These are phyloP conservation scores for Fraxinus sp. DNA, from an alignment of 305 asterid genomes.

Conservation along the genomic window DNA sequence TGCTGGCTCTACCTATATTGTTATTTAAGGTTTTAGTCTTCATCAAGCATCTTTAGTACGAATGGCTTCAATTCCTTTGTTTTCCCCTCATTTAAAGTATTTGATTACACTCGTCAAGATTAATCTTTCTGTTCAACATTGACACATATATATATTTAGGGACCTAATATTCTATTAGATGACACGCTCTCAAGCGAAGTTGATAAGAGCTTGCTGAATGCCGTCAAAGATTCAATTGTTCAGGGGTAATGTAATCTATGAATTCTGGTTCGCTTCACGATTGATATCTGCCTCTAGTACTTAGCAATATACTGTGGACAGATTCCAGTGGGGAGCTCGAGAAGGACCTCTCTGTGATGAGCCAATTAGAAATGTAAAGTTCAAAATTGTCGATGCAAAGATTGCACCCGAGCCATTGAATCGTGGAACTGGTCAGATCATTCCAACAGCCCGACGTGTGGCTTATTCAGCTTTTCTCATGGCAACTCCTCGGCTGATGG, in stretches of 20 bases:
- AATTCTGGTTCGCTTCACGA: slow-evolving; percentile 8
- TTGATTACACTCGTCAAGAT: slow-evolving; percentile 2
- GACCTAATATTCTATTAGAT: slow-evolving; percentile 90
- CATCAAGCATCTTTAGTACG: neutral
- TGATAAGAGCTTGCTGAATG: slow-evolving; percentile 78
- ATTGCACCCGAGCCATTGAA: slow-evolving; percentile 93
- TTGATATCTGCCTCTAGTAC: slow-evolving; percentile 14
- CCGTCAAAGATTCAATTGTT: slow-evolving; percentile 88
- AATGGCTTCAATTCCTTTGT: neutral
- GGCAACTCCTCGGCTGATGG: slow-evolving; percentile 98
- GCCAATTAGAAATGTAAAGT: slow-evolving; percentile 93
- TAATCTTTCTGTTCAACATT: slow-evolving; percentile 6
- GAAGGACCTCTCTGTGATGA: slow-evolving; percentile 99
- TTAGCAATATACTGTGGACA: slow-evolving; percentile 38
- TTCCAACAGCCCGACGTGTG: slow-evolving; percentile 96
- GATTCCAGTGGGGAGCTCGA: slow-evolving; percentile 99
- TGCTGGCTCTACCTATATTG: neutral
- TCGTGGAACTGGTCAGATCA: slow-evolving; percentile 95
- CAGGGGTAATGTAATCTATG: slow-evolving; percentile 65
- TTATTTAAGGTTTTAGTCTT: neutral
- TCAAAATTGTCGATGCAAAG: slow-evolving; percentile 93
- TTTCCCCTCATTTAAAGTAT: slow-evolving; percentile 3
- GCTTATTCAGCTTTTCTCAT: slow-evolving; percentile 95
- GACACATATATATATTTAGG: slow-evolving; percentile 44
- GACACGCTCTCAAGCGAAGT: slow-evolving; percentile 98